A percentile compares a stretch with the other conserved stretches of the same genome.
Evolutionary conservation across 2,329 filamentous ascomycete genomes (phyloP).

Genomic region (Alternaria sp.): DNA sequence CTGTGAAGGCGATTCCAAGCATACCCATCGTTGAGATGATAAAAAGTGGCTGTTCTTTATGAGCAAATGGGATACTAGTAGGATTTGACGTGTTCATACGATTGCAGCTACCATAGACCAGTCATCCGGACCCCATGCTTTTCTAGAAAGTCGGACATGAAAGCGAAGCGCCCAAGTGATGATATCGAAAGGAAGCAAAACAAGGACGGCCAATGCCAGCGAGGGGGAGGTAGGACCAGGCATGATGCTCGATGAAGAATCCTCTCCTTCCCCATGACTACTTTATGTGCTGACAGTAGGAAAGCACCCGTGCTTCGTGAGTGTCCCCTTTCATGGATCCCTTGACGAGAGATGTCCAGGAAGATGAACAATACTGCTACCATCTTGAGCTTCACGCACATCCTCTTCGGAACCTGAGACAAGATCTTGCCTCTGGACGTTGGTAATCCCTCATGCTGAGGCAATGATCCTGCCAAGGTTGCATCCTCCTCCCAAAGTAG

Average conservation of each 20-base stretch:
- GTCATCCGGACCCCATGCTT: constrained; percentile 39
- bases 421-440: neutral
- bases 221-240: constrained; percentile 10
- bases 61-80: neutral
- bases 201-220: constrained; percentile 12
- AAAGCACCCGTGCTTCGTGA: neutral
- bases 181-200: constrained; percentile 18
- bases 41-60: constrained; percentile 7
- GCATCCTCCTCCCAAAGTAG: neutral
- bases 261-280: neutral
- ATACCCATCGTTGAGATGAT: constrained; percentile 16
- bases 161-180: constrained; percentile 18
- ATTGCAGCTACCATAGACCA: constrained; percentile 32
- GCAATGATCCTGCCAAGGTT: neutral
- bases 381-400: neutral
- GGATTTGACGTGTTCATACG: constrained; percentile 2
- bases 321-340: neutral
- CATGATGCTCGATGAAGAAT: neutral
- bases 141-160: constrained; percentile 19
- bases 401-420: neutral
- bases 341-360: neutral
- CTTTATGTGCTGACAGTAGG: neutral
- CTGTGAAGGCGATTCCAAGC: constrained; percentile 18
- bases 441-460: neutral
- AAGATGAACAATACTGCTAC: neutral